Conservation (phyloP, 1,139 yeast genomes). For the Wickerhamiella infanticola region DNA sequence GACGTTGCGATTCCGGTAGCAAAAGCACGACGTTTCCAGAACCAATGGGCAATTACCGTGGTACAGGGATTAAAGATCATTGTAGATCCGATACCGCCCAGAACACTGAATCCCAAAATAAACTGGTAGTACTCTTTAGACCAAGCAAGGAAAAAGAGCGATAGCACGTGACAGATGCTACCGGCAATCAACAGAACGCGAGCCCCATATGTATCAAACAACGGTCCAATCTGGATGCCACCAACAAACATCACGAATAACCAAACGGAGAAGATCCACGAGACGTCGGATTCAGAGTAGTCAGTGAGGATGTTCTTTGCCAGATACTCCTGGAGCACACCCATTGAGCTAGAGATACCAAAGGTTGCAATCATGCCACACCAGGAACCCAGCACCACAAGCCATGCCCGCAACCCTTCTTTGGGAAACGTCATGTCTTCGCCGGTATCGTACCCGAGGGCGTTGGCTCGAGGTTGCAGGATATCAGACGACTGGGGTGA, state of each 20-base stretch:
- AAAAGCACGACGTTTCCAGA: slow-evolving; percentile 36
- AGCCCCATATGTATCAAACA: slow-evolving; percentile 34
- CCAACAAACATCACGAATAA: slow-evolving; percentile 41
- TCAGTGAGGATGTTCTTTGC: slow-evolving; percentile 33
- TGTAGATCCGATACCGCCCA: slow-evolving; percentile 43
- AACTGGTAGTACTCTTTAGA: slow-evolving; percentile 42
- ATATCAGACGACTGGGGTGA: neutral
- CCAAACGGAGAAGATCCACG: slow-evolving; percentile 51
- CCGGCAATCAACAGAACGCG: slow-evolving; percentile 28
- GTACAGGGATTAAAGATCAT: slow-evolving; percentile 43
- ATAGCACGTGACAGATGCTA: slow-evolving; percentile 30
- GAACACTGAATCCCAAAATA: slow-evolving; percentile 39
- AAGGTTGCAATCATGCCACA: slow-evolving; percentile 41
- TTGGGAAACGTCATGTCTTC: slow-evolving; percentile 34
- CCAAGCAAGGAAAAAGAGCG: slow-evolving; percentile 39
- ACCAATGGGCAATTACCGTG: slow-evolving; percentile 51
- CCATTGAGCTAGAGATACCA: slow-evolving; percentile 44
- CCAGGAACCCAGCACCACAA: slow-evolving; percentile 46
- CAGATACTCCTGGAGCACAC: slow-evolving; percentile 46
- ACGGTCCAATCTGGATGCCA: slow-evolving; percentile 45
- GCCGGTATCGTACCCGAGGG: neutral
- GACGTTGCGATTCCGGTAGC: slow-evolving; percentile 44
- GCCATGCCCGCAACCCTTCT: slow-evolving; percentile 44
- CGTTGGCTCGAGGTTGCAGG: neutral
- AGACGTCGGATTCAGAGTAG: slow-evolving; percentile 31